Percentiles rank a stretch among this genome's conserved stretches.
Conservation (phyloP, 1,139 yeast genomes). For the Nakaseomyces glabratus region DNA sequence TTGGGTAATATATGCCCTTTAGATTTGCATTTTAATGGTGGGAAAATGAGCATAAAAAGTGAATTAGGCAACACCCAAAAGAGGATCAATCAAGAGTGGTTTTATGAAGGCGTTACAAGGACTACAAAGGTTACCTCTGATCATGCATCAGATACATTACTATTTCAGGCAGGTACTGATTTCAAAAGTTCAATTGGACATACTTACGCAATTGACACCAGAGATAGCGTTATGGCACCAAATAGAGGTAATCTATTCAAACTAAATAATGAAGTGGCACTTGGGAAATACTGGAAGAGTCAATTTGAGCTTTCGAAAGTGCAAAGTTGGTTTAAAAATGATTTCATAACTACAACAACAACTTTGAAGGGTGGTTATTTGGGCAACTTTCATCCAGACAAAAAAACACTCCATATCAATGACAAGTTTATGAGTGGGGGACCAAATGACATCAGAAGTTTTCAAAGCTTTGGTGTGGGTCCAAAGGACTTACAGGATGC, state of each 20-base stretch:
- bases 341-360: constrained; percentile 34
- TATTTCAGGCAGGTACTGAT: constrained; percentile 47
- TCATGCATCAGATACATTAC: constrained; percentile 29
- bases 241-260: constrained; percentile 47
- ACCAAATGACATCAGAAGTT: constrained; percentile 30
- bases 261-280: constrained; percentile 44
- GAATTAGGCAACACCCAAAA: background rate
- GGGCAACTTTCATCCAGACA: constrained; percentile 31
- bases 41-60: constrained; percentile 10
- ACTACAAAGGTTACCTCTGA: constrained; percentile 38
- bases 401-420: constrained; percentile 28
- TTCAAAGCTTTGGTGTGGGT: constrained; percentile 60
- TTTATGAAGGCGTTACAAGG: constrained; percentile 58
- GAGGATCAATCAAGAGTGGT: constrained; percentile 44
- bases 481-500: constrained; percentile 53
- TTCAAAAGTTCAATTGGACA: constrained; percentile 51
- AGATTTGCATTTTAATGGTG: constrained; percentile 8
- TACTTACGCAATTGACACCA: constrained; percentile 44
- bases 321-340: constrained; percentile 22
- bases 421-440: constrained; percentile 54
- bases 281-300: constrained; percentile 23
- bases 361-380: constrained; percentile 48
- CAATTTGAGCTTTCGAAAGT: constrained; percentile 44
- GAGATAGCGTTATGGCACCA: constrained; percentile 51
- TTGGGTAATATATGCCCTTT: constrained; percentile 39